Evolutionary conservation across 176 grass and related monocot species (phyloP), one percentile per base, ranked within the genome.

Genomic region (Dendrocalamus sinicus): DNA sequence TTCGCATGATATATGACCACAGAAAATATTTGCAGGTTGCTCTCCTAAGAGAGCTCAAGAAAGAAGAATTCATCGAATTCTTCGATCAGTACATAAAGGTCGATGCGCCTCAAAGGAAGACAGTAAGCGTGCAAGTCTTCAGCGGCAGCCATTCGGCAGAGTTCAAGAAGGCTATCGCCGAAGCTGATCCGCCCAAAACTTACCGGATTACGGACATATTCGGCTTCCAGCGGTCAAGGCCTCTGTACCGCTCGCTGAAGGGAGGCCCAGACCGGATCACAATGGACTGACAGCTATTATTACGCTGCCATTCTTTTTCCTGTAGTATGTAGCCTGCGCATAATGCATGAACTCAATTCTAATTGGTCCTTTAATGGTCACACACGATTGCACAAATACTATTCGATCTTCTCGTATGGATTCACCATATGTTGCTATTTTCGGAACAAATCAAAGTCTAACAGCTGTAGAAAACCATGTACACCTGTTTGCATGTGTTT

Each of bases 51-150:
- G 89, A 92, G 67, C 89, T 98, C 39, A 93, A 85, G 77, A 98
- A 98, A 65, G 89, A 93, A 75, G 93, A 95, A 50, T 90, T 98
- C 85, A 75, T 95, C 37, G 75, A 90, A 67, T 95, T 86, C 81
- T 95, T 98, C 17, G 64, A 90, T n/a, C 26, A 67, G 67, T 81
- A 90, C 73, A 90, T 98, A 67, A 93, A 95, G 76, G 77, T 95
- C 0, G 93, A 81, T 17, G 91, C 91, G 0, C 89, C 91, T 41
- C 67, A 89, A 79, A 92, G 91, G 77, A 95, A 81, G 77, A 90
- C 87, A 9, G 17, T 95, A 66, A 92, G 95, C 78, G 86, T 98
- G 76, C 89, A 90, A 81, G 88, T 98, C 65, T 98, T 88, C 65
- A 84, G 93, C 1, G 70, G 79, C 10, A 91, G 86, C 35, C 90